These are phyloP conservation scores for Spizellomyces sp. DNA, from an alignment of 192 early-diverging fungal species.

Conservation along the genomic window DNA sequence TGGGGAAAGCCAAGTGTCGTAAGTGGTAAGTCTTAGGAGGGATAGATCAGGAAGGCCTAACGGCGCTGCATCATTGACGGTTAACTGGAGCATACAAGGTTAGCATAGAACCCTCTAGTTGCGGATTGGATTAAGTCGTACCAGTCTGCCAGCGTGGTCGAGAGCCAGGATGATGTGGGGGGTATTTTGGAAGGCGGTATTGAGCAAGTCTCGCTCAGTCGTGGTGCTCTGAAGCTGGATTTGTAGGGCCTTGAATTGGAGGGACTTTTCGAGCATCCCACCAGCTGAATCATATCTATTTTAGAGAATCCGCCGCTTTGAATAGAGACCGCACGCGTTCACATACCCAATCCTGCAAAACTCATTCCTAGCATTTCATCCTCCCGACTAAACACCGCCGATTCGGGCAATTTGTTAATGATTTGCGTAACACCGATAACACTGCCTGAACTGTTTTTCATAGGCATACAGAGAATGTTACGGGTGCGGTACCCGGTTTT, in stretches of 20 bases:
- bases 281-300: conserved; percentile 27
- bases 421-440: conserved; percentile 54
- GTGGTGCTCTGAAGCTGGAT: conserved; percentile 24
- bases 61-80: conserved; percentile 36
- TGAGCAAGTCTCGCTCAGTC: conserved; percentile 7
- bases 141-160: conserved; percentile 37
- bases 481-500: conserved; percentile 55
- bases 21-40: conserved; percentile 32
- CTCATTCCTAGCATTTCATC: conserved; percentile 44
- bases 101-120: not conserved
- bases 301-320: not conserved
- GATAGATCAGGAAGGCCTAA: conserved; percentile 26
- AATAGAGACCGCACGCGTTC: not conserved
- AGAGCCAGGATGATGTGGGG: conserved; percentile 34
- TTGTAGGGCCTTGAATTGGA: conserved; percentile 45
- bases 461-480: conserved; percentile 57
- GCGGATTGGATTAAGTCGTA: conserved; percentile 3
- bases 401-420: conserved; percentile 55
- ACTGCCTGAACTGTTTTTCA: conserved; percentile 38
- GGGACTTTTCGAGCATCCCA: conserved; percentile 52
- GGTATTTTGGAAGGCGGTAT: conserved; percentile 14
- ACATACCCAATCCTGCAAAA: conserved; percentile 45
- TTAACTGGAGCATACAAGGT: conserved; percentile 19
- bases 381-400: conserved; percentile 39
- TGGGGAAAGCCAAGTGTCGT: conserved; percentile 46